Base-by-base conservation (phyloP, 2,329 filamentous ascomycete genomes). In the Boeremia lycopersici region DNA sequence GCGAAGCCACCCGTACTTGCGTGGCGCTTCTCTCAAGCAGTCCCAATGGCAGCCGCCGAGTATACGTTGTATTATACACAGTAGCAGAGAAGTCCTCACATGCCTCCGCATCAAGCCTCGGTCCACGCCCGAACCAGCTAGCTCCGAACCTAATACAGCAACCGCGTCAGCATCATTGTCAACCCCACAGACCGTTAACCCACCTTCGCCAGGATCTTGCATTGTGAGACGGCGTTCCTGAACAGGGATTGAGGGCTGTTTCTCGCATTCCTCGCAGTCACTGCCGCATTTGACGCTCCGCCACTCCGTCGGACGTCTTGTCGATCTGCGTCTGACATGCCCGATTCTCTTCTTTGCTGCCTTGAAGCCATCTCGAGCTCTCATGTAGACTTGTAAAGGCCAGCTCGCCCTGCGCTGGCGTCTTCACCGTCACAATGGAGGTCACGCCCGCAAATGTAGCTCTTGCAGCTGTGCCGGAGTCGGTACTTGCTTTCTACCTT, bases 401-500 rank as follows among this genome's bases (percentile, higher is more conserved):
- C 31, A 36, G 29, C 36, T 10, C 23, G 19, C 15, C 39, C 12
- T 23, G 11, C 19, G 13, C 15, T 44, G 11, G 31, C 6, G 19
- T 28, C 26, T 19, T 13, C 13, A 39, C 10, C 25, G n/a, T 30
- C 35, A 57, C 15, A 13, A 68, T 68, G 63, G 51, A 65, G 13
- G 35, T 64, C 38, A 59, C 57, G 13, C 43, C 53, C 1, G 36
- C 51, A 13, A 61, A 61, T n/a, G 43, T 65, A 38, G 35, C 63
- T 5, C 29, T 66, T 28, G 31, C 59, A 26, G 65, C 67, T 0
- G 15, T 67, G 13, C 23, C 56, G 4, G 69, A 71, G 38, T 62
- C 65, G 1, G 26, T 60, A 3, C 23, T 65, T 28, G 35, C 61
- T 12, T 62, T 63, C 17, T 62, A 60, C 40, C n/a, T 72, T 9